Percentiles rank a stretch among this genome's conserved stretches.
phyloP scores from a whole-genome alignment of 208 protist genomes.

The Trichomonas gallinae region DNA sequence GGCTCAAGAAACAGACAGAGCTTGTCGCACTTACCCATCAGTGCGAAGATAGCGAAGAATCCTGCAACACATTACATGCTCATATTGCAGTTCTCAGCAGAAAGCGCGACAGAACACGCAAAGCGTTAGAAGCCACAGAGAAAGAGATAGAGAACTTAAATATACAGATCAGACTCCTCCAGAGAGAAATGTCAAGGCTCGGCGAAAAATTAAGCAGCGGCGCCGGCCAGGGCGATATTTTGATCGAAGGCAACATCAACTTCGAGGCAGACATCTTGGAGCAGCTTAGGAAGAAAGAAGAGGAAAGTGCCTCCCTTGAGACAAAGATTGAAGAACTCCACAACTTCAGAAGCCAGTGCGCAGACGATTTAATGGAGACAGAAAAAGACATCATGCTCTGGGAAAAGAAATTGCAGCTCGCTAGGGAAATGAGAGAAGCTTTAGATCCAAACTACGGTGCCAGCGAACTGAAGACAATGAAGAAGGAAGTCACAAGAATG shows the following conservation, averaged over 20 bases:
- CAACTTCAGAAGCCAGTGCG: background rate
- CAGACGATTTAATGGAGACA: constrained; percentile 18
- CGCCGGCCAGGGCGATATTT: background rate
- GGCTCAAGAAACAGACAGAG: constrained; percentile 17
- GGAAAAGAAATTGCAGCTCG: background rate
- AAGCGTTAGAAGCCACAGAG: background rate
- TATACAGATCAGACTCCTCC: background rate
- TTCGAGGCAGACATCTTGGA: constrained; percentile 12
- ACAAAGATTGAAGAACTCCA: background rate
- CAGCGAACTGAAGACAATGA: background rate
- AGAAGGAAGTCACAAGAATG: constrained; percentile 12
- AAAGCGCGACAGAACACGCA: background rate
- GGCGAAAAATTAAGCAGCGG: background rate
- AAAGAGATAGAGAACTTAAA: background rate
- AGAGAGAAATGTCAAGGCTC: background rate
- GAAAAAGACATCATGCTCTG: background rate
- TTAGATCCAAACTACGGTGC: constrained; percentile 1
- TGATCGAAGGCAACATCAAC: background rate
- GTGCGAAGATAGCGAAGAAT: background rate
- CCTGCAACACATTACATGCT: background rate
- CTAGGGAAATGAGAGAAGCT: constrained; percentile 17
- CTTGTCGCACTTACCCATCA: background rate
- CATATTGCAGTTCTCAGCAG: background rate
- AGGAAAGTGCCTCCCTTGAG: background rate
- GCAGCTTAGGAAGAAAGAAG: background rate